A percentile compares a stretch with the other conserved stretches of the same genome.
Evolutionary conservation across 176 grass and related monocot genomes (phyloP).

Genomic region (Chloris gayana): DNA sequence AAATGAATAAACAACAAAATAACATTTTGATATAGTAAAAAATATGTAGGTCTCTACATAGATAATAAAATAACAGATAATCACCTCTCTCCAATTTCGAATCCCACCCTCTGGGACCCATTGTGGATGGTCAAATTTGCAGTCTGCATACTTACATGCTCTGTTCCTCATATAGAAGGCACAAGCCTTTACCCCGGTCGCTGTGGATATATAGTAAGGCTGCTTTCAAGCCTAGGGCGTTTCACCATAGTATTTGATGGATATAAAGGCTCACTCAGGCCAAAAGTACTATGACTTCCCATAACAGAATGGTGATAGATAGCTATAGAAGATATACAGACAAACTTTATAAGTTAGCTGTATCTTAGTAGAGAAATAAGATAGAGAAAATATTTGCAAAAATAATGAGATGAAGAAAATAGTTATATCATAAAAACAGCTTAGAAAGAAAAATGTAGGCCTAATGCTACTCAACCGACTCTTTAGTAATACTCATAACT

Average conservation of each 20-base stretch:
- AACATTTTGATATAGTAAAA: conserved; percentile 14
- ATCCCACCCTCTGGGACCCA: conserved; percentile 92
- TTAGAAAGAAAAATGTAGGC: conserved; percentile 11
- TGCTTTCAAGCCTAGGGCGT: conserved; percentile 91
- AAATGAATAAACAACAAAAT: conserved; percentile 32
- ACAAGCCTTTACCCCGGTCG: conserved; percentile 80
- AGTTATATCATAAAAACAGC: conserved; percentile 19
- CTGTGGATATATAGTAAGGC: conserved; percentile 85
- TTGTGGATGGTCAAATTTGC: conserved; percentile 96
- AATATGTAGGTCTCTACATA: conserved; percentile 46
- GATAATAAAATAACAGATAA: conserved; percentile 54
- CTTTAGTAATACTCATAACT: conserved; percentile 25
- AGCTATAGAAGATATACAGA: conserved; percentile 89
- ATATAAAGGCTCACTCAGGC: conserved; percentile 75
- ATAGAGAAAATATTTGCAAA: conserved; percentile 49
- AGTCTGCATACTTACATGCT: conserved; percentile 85
- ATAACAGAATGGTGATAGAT: conserved; percentile 79
- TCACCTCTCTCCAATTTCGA: conserved; percentile 99
- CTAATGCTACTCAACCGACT: neutral
- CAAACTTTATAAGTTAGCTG: conserved; percentile 71
- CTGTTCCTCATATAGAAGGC: conserved; percentile 95
- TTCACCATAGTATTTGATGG: conserved; percentile 86
- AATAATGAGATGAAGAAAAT: conserved; percentile 44
- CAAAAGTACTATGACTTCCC: conserved; percentile 78
- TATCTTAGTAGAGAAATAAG: conserved; percentile 46